A percentile compares a stretch with the other conserved stretches of the same genome.
Conservation (phyloP, 768 basidiomycete species). For the Agrocybe chaxingu region DNA sequence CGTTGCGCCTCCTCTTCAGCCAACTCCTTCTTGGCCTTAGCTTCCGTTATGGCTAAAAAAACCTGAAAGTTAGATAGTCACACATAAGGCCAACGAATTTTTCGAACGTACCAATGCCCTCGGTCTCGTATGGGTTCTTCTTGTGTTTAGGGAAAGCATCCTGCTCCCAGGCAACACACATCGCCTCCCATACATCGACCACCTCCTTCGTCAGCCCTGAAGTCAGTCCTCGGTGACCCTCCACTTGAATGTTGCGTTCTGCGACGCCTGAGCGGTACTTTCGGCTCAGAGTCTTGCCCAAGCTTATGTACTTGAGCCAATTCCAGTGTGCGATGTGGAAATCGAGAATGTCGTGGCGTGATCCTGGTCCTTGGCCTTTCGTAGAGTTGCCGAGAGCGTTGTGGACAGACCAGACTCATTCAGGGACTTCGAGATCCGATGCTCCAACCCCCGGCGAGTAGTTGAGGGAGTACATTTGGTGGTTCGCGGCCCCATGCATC, state of each 20-base stretch:
- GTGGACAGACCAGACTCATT: no score
- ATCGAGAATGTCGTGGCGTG: slow-evolving; percentile 8
- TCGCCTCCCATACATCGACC: slow-evolving; percentile 2
- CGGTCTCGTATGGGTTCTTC: slow-evolving; percentile 4
- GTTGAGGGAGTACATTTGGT: slow-evolving; percentile 25
- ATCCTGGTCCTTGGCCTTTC: slow-evolving; percentile 10
- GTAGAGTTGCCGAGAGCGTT: no score
- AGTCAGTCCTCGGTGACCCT: no score
- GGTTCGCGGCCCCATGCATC: slow-evolving; percentile 20
- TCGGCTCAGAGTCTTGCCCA: no score
- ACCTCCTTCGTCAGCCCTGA: no score
- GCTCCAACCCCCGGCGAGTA: slow-evolving; percentile 18
- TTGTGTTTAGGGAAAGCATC: slow-evolving; percentile 5
- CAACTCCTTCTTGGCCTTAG: slow-evolving; percentile 4
- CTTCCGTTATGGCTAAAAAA: slow-evolving; percentile 7
- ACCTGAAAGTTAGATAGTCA: no score
- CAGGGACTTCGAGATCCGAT: slow-evolving; percentile 29
- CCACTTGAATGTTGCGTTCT: no score
- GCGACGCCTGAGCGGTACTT: no score
- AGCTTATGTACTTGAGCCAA: slow-evolving; percentile 25
- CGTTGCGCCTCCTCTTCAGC: slow-evolving; percentile 1
- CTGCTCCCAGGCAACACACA: slow-evolving; percentile 5
- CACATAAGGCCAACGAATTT: neutral
- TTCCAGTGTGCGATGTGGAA: no score
- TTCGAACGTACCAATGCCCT: neutral